Percentiles rank a stretch among this genome's conserved stretches.
Conservation (phyloP, 208 protist genomes). For the Leishmania martiniquensis region DNA sequence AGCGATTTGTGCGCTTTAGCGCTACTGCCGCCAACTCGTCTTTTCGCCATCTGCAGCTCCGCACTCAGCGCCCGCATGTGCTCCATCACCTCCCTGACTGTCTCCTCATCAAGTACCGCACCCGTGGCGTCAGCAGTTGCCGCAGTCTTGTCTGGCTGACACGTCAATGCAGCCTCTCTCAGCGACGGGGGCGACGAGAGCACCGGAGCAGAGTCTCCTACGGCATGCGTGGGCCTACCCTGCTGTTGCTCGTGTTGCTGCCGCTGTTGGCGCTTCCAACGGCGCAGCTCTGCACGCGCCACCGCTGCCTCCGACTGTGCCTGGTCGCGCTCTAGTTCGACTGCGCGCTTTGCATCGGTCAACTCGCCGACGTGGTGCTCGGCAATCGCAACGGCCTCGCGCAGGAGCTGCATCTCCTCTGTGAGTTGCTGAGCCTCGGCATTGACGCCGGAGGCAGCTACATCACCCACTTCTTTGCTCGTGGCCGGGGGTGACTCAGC, state of each 20-base stretch:
- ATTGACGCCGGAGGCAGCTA: constrained; percentile 5
- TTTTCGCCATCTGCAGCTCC: constrained; percentile 45
- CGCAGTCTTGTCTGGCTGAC: not conserved
- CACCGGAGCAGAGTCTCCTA: not conserved
- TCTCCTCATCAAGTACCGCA: constrained; percentile 33
- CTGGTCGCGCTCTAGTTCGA: constrained; percentile 63
- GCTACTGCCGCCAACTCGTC: constrained; percentile 1
- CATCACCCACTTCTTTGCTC: not conserved
- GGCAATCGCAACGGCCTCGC: constrained; percentile 46
- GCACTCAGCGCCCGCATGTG: constrained; percentile 70
- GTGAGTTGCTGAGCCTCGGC: constrained; percentile 17
- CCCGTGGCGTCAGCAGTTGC: not conserved
- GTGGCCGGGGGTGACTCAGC: constrained; percentile 6
- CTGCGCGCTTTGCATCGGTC: constrained; percentile 19
- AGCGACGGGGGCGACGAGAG: not conserved
- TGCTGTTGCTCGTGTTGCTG: constrained; percentile 13
- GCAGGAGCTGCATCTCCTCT: constrained; percentile 49
- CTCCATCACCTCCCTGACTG: constrained; percentile 48
- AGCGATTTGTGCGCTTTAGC: constrained; percentile 3
- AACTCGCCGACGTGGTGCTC: constrained; percentile 45
- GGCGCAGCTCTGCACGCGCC: constrained; percentile 68
- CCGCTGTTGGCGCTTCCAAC: constrained; percentile 49
- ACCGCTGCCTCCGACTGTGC: constrained; percentile 80
- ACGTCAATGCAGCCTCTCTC: not conserved
- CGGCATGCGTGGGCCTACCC: not conserved